Evolutionary conservation across 1,139 yeast species (phyloP).

Genomic region (Yamadazyma jaroonii): DNA sequence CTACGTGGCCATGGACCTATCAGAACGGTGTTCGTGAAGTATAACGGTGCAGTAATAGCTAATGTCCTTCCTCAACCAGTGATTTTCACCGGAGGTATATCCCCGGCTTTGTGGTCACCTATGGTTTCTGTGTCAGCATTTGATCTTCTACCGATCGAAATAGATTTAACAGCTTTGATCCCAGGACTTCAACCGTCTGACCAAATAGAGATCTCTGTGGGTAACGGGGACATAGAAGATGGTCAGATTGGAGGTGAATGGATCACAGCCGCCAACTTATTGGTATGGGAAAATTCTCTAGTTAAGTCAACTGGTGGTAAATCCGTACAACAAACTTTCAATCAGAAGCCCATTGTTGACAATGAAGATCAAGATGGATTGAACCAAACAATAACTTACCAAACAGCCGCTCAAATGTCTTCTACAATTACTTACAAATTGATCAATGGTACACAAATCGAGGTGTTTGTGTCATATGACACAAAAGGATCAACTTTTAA

Average conservation of each 20-base stretch:
- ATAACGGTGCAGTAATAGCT: constrained; percentile 49
- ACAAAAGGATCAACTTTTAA: constrained; percentile 27
- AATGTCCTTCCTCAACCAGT: constrained; percentile 57
- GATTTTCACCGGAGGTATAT: constrained; percentile 73
- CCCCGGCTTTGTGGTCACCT: constrained; percentile 78
- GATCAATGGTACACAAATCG: constrained; percentile 31
- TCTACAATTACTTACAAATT: constrained; percentile 33
- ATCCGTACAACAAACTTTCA: constrained; percentile 21
- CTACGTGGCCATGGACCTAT: constrained; percentile 64
- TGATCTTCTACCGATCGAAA: constrained; percentile 62
- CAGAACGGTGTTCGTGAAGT: constrained; percentile 50
- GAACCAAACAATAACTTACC: constrained; percentile 36
- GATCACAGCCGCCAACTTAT: constrained; percentile 66
- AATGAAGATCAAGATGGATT: constrained; percentile 16
- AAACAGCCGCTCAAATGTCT: constrained; percentile 1
- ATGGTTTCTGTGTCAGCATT: constrained; percentile 71
- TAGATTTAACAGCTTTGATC: constrained; percentile 66
- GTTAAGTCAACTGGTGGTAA: constrained; percentile 40
- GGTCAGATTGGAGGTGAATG: constrained; percentile 56
- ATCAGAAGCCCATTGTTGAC: constrained; percentile 16
- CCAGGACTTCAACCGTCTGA: constrained; percentile 55
- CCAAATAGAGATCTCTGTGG: constrained; percentile 42
- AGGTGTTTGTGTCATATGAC: constrained; percentile 17
- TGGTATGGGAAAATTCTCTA: constrained; percentile 54
- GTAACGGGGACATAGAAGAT: constrained; percentile 45